These are phyloP conservation scores for Tilletia indica DNA, from an alignment of 1,284 basidiomycete species.

Conservation along the genomic window DNA sequence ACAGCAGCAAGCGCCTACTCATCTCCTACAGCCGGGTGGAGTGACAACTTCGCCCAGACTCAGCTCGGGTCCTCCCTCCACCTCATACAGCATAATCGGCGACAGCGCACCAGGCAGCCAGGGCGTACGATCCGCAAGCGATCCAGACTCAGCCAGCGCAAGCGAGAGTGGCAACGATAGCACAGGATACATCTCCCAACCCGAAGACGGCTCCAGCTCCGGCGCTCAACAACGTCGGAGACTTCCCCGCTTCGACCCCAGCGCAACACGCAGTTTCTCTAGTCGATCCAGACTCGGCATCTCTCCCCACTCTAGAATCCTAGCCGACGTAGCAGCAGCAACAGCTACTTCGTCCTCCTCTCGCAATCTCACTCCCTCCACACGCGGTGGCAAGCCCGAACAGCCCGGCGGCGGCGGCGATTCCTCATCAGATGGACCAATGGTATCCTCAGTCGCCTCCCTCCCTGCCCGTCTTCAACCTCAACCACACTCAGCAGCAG, in stretches of 20 bases:
- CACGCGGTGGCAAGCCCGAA: neutral
- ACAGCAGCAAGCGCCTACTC: neutral
- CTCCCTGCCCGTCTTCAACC: constrained; percentile 3
- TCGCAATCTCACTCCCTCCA: neutral
- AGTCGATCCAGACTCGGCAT: neutral
- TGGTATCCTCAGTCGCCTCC: constrained; percentile 8
- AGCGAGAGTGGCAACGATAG: neutral
- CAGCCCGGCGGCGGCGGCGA: neutral
- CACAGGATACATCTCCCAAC: constrained; percentile 5
- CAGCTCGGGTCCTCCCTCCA: constrained; percentile 1
- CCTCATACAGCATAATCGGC: constrained; percentile 1
- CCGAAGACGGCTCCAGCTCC: neutral
- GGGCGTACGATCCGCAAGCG: neutral
- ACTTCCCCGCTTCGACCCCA: constrained; percentile 16
- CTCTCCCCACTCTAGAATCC: neutral
- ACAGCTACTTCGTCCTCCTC: neutral
- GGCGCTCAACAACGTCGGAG: neutral
- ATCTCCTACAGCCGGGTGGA: neutral
- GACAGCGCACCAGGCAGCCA: constrained; percentile 1
- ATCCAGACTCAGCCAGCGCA: neutral
- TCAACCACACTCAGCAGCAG: neutral
- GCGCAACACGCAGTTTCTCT: constrained; percentile 10
- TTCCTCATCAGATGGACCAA: neutral
- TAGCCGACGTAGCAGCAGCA: neutral
- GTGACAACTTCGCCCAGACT: neutral